Base-by-base conservation (phyloP, 2,329 filamentous ascomycete species). In the Trichoderma asperellum region DNA sequence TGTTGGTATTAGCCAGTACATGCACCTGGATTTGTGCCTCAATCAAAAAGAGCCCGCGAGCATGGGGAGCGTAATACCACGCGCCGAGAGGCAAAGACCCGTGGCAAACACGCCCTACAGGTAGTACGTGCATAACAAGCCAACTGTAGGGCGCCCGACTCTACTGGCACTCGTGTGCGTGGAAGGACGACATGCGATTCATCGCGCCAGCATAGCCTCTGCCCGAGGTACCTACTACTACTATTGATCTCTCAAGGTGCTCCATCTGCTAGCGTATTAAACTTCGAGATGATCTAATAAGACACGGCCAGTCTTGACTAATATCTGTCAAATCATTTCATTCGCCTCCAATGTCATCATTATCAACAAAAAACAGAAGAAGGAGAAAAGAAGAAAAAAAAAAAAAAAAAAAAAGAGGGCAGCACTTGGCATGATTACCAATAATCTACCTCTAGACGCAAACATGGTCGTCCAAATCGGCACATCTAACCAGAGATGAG, bases 381-480 rank as follows among this genome's bases (percentile, higher is more conserved):
- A 49, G 21, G 4, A 11, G 8, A 49, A 49, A 16, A 21, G 7
- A 49, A n/a, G 11, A 32, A 27, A 10, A 49, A 12, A n/a, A n/a
- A 49, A 49, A 11, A 11, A 21, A 49, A 49, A 16, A 21, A 5
- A 49, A n/a, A 49, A 49, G 40, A 43, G 40, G 2, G 34, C 34
- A n/a, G 24, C 47, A n/a, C 32, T 21, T 27, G n/a, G 24, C 35
- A 16, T 65, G 62, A 65, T 65, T 53, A 65, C 62, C 62, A 65
- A 65, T 56, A 29, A n/a, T 47, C 18, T 43, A 57, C 62, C 35
- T 18, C 24, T 21, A 24, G 63, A 55, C 53, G 63, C 47, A 64
- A 43, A 34, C 29, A 53, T 53, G n/a, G 27, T 11, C 27, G 5
- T 24, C 40, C 11, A 62, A 27, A n/a, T 52, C 43, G 27, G n/a